Conservation (phyloP, 768 basidiomycete genomes). For the Termitomyces sp. region DNA sequence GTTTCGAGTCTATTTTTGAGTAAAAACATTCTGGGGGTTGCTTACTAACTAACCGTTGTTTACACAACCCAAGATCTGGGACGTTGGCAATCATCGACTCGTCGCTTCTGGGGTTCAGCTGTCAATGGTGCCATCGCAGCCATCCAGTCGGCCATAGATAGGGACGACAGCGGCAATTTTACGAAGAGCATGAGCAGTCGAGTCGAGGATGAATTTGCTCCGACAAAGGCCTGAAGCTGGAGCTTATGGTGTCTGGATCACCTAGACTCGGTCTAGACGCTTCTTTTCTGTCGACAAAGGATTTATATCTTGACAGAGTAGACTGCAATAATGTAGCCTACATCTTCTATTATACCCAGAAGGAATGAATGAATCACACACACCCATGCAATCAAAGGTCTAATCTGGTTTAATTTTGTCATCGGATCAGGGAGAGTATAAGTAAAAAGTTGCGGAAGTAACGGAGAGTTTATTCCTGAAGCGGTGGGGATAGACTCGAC, state of each 20-base stretch:
- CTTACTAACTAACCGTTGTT: background rate
- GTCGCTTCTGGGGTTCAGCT: conserved; percentile 39
- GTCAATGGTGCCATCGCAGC: conserved; percentile 28
- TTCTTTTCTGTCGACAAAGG: background rate
- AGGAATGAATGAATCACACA: too few species aligned
- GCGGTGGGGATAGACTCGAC: too few species aligned
- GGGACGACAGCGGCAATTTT: background rate
- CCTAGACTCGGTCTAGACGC: background rate
- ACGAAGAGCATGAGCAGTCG: background rate
- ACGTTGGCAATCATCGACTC: conserved; percentile 29
- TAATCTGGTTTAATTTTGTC: too few species aligned
- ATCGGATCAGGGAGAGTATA: too few species aligned
- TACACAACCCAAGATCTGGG: conserved; percentile 32
- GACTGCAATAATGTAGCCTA: background rate
- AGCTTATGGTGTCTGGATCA: background rate
- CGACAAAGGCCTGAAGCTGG: background rate
- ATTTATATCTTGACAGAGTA: background rate
- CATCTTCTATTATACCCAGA: background rate
- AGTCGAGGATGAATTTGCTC: background rate
- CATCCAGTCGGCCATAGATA: background rate
- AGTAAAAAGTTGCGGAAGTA: background rate
- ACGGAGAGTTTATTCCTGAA: background rate
- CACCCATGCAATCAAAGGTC: too few species aligned
- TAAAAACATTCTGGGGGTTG: background rate
- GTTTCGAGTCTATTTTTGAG: background rate